Percentiles rank a stretch among this genome's conserved stretches.
Conservation (phyloP, 2,329 filamentous ascomycete species). For the Rutstroemia sp. region DNA sequence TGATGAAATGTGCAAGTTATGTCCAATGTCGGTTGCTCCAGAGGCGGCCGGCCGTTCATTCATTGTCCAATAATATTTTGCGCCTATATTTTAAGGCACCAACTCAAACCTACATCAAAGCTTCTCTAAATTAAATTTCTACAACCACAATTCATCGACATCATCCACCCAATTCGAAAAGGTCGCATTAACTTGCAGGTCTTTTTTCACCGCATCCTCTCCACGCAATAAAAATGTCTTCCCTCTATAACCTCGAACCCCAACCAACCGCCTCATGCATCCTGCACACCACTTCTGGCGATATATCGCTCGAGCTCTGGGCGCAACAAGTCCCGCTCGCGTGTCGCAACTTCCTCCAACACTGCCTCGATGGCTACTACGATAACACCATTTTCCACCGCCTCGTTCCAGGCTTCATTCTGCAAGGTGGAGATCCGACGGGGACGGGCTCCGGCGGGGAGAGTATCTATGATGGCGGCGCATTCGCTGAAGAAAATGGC, state of each 20-base stretch:
- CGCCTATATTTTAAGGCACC: background rate
- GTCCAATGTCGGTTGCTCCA: too few species aligned
- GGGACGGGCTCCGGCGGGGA: slow-evolving; percentile 88
- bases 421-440: slow-evolving; percentile 92
- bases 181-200: slow-evolving; percentile 23
- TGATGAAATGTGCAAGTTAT: too few species aligned
- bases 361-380: slow-evolving; percentile 93
- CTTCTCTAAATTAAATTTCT: background rate
- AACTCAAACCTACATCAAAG: background rate
- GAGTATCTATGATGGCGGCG: slow-evolving; percentile 82
- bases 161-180: background rate
- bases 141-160: background rate
- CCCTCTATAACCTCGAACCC: slow-evolving; percentile 89
- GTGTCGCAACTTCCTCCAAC: slow-evolving; percentile 91
- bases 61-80: too few species aligned
- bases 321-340: slow-evolving; percentile 89
- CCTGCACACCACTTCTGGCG: slow-evolving; percentile 82
- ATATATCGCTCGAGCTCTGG: slow-evolving; percentile 87
- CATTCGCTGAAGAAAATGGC: slow-evolving; percentile 40
- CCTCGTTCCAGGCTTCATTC: slow-evolving; percentile 81
- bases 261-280: slow-evolving; percentile 89
- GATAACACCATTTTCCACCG: slow-evolving; percentile 91
- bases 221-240: slow-evolving; percentile 55
- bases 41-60: too few species aligned
- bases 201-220: background rate